Conservation (phyloP, 805 yeast species). For the Gaillardinia entomophila region DNA sequence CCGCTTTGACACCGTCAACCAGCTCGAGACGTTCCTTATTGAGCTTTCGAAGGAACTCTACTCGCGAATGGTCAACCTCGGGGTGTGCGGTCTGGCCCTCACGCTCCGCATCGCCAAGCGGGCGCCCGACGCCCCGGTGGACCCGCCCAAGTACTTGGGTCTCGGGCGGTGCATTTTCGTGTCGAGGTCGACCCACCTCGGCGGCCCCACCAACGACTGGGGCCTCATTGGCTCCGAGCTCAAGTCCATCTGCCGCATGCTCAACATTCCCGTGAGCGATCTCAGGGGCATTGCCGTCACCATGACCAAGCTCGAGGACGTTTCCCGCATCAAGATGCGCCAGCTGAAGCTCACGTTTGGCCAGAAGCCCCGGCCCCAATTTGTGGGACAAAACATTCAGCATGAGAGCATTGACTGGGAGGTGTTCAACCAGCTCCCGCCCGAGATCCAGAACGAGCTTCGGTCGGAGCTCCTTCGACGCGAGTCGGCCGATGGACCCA, state of each 20-base stretch:
- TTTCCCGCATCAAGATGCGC: constrained; percentile 12
- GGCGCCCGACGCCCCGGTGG: constrained; percentile 60
- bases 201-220: constrained; percentile 52
- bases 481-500: constrained; percentile 12
- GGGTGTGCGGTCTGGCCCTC: constrained; percentile 49
- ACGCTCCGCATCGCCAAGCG: constrained; percentile 63
- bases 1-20: constrained; percentile 53
- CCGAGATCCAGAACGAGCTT: constrained; percentile 59
- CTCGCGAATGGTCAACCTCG: constrained; percentile 41
- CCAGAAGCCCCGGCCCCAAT: background rate
- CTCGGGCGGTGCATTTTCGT: constrained; percentile 72
- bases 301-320: constrained; percentile 50
- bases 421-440: constrained; percentile 61
- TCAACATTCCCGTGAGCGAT: constrained; percentile 60
- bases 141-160: constrained; percentile 77
- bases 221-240: constrained; percentile 60
- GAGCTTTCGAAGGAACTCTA: constrained; percentile 56
- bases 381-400: constrained; percentile 1
- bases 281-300: constrained; percentile 76
- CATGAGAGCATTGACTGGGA: constrained; percentile 53
- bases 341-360: constrained; percentile 9
- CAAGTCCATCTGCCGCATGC: constrained; percentile 47
- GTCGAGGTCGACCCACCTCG: constrained; percentile 54
- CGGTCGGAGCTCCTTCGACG: constrained; percentile 45
- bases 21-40: constrained; percentile 60